Percentiles rank a stretch among this genome's conserved stretches.
These are phyloP conservation scores for Trypanosoma brucei DNA, from an alignment of 208 protist genomes.

Conservation along the genomic window DNA sequence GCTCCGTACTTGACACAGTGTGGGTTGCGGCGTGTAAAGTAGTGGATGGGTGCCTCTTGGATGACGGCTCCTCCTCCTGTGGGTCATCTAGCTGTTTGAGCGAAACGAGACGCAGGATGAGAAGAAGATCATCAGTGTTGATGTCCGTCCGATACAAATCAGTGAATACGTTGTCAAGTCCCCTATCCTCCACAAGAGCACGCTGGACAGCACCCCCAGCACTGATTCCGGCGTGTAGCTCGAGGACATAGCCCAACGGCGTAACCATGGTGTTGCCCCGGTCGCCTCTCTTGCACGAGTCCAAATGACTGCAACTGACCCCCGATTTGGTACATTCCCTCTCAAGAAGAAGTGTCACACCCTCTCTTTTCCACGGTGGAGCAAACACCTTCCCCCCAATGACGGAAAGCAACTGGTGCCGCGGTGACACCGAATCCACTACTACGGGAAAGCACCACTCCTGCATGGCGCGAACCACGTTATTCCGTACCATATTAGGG, in stretches of 20 bases:
- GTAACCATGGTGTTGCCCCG: too few relatives aligned
- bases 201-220: neutral
- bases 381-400: conserved; percentile 6
- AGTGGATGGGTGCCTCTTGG: too few relatives aligned
- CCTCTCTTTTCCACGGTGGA: conserved; percentile 19
- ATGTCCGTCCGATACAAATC: neutral
- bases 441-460: conserved; percentile 9
- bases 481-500: neutral
- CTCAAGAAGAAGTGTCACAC: conserved; percentile 12
- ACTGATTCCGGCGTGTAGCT: conserved; percentile 20
- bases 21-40: too few relatives aligned
- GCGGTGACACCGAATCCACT: conserved; percentile 2
- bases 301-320: neutral
- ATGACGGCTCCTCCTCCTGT: too few relatives aligned
- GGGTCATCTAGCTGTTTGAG: neutral
- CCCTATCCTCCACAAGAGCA: conserved; percentile 1
- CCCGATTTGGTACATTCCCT: neutral
- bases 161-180: neutral
- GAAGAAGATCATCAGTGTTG: conserved; percentile 15
- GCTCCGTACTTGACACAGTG: too few relatives aligned
- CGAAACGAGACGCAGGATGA: conserved; percentile 19
- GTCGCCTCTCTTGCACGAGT: neutral
- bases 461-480: conserved; percentile 8
- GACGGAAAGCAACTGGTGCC: conserved; percentile 11
- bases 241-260: conserved; percentile 17